Evolutionary conservation across 192 early-diverging fungal species (phyloP).

Genomic region (Diversispora eburnea): DNA sequence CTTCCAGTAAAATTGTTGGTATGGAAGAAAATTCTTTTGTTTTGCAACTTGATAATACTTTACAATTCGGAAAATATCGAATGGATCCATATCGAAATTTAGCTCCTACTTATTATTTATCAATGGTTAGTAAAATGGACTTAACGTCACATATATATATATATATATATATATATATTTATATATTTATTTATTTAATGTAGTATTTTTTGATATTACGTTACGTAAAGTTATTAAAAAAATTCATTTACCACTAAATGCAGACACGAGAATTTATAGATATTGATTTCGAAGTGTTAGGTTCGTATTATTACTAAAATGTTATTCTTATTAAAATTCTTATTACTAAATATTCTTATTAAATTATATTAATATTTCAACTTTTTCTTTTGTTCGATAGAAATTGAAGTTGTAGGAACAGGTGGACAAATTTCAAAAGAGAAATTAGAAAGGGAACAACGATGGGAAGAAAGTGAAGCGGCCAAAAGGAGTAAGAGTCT

Average conservation of each 20-base stretch:
- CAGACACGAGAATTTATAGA: slow-evolving; percentile 31
- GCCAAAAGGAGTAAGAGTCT: background rate
- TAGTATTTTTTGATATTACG: too few relatives aligned
- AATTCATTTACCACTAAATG: too few relatives aligned
- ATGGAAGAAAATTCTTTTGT: slow-evolving; percentile 37
- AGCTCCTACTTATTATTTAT: slow-evolving; percentile 26
- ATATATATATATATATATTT: too few relatives aligned
- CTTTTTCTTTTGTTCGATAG: slow-evolving; percentile 28
- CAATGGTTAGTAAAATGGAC: background rate
- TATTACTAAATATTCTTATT: too few relatives aligned
- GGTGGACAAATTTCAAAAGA: slow-evolving; percentile 42
- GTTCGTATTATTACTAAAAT: too few relatives aligned
- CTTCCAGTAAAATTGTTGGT: slow-evolving; percentile 28
- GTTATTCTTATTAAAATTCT: too few relatives aligned
- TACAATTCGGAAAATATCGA: slow-evolving; percentile 43
- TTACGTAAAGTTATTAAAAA: too few relatives aligned
- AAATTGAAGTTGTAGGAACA: slow-evolving; percentile 54
- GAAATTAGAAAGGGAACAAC: slow-evolving; percentile 45
- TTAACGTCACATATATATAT: too few relatives aligned
- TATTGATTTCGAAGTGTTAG: slow-evolving; percentile 29
- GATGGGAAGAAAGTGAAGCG: slow-evolving; percentile 50
- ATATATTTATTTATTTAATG: too few relatives aligned
- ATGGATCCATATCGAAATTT: slow-evolving; percentile 32
- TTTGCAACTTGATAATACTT: slow-evolving; percentile 45
- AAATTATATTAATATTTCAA: too few relatives aligned